phyloP scores from a whole-genome alignment of 371 early-diverging fungal genomes.

The Apophysomyces elegans region DNA sequence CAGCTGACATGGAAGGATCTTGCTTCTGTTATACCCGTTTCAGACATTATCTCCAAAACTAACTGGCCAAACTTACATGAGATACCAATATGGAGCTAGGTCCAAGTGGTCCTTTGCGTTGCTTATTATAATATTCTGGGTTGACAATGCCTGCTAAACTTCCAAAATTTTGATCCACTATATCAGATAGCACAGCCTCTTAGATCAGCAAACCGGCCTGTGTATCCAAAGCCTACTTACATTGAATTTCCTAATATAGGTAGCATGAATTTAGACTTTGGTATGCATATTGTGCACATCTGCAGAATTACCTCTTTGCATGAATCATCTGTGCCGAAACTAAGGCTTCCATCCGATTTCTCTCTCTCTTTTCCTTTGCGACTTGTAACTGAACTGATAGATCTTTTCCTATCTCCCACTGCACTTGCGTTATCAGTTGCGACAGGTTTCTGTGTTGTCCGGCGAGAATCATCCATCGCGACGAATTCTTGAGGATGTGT shows the following conservation, averaged over 20 bases:
- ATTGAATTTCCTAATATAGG: slow-evolving; percentile 19
- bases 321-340: slow-evolving; percentile 15
- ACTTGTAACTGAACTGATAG: slow-evolving; percentile 10
- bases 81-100: neutral
- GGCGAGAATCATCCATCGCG: slow-evolving; percentile 14
- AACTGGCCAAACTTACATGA: neutral
- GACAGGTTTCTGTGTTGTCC: neutral
- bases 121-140: slow-evolving; percentile 31
- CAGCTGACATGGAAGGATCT: slow-evolving; percentile 23
- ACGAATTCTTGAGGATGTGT: slow-evolving; percentile 16
- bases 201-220: slow-evolving; percentile 1
- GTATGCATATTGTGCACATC: neutral
- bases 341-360: slow-evolving; percentile 22
- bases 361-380: slow-evolving; percentile 30
- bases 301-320: slow-evolving; percentile 19
- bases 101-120: neutral
- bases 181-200: neutral
- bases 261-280: neutral
- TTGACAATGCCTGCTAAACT: slow-evolving; percentile 61
- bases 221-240: slow-evolving; percentile 12
- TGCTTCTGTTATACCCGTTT: no score
- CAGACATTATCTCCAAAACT: neutral
- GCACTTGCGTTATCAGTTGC: slow-evolving; percentile 5
- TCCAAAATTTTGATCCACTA: slow-evolving; percentile 55
- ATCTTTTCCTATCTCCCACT: slow-evolving; percentile 17